phyloP scores from a whole-genome alignment of 1,284 basidiomycete species.

The Cystobasidium slooffiae region DNA sequence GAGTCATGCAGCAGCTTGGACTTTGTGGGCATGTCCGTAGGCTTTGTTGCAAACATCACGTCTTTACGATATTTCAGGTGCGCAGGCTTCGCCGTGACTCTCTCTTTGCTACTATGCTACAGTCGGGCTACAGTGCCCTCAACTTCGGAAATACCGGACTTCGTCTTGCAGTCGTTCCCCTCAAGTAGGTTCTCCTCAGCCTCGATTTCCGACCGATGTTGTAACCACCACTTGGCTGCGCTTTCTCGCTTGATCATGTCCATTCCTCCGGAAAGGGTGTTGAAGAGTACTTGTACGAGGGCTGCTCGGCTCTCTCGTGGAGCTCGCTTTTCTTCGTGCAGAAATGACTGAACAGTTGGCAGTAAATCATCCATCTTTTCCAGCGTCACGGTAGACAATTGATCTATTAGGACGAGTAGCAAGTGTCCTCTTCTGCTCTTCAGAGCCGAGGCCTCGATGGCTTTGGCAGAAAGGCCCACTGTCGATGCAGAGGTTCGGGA shows the following conservation, averaged over 20 bases:
- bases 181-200: not conserved
- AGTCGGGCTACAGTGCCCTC: not conserved
- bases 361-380: slow-evolving; percentile 44
- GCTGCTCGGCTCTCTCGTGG: slow-evolving; percentile 24
- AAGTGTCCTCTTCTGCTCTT: slow-evolving; percentile 45
- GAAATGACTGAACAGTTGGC: slow-evolving; percentile 34
- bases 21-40: no score
- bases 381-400: slow-evolving; percentile 47
- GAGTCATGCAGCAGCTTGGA: no score
- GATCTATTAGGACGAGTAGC: slow-evolving; percentile 50
- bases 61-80: no score
- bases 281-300: slow-evolving; percentile 47
- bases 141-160: no score
- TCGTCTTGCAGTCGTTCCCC: not conserved
- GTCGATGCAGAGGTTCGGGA: slow-evolving; percentile 39
- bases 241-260: slow-evolving; percentile 51
- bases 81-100: no score
- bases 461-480: slow-evolving; percentile 20
- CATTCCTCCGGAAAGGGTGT: slow-evolving; percentile 49
- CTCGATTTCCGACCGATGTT: slow-evolving; percentile 39
- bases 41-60: no score
- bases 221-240: slow-evolving; percentile 50
- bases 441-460: slow-evolving; percentile 27
- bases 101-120: not conserved
- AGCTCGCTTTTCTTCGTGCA: slow-evolving; percentile 40